phyloP scores from a whole-genome alignment of 768 basidiomycete genomes.

The Hygrocybe punicea region DNA sequence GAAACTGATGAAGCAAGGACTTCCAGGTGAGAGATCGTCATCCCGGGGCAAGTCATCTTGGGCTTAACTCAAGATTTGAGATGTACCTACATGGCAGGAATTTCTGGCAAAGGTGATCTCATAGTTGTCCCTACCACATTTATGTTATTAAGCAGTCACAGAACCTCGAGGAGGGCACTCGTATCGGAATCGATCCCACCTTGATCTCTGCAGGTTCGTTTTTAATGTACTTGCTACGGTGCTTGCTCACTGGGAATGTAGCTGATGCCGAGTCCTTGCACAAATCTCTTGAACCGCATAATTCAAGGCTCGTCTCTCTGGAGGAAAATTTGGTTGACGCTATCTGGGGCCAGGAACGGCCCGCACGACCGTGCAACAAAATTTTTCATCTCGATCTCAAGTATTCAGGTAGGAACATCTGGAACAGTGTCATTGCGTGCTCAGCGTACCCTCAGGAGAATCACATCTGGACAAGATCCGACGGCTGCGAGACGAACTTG shows the following conservation, averaged over 20 bases:
- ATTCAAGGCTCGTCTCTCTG: constrained; percentile 67
- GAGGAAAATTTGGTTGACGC: constrained; percentile 71
- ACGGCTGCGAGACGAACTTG: constrained; percentile 60
- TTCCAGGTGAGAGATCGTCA: constrained; percentile 55
- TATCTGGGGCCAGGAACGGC: constrained; percentile 69
- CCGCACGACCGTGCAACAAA: constrained; percentile 60
- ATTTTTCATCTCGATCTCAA: constrained; percentile 70
- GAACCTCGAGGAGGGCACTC: constrained; percentile 58
- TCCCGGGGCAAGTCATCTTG: constrained; percentile 1
- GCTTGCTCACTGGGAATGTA: constrained; percentile 18
- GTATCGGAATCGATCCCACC: constrained; percentile 80
- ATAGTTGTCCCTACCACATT: neutral
- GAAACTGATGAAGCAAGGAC: constrained; percentile 89
- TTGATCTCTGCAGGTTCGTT: constrained; percentile 63
- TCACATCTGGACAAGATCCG: constrained; percentile 63
- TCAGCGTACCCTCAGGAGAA: constrained; percentile 44
- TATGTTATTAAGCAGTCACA: constrained; percentile 24
- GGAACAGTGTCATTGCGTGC: too few species aligned
- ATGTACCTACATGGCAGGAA: constrained; percentile 89
- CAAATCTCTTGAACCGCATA: constrained; percentile 49
- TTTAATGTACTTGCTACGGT: neutral
- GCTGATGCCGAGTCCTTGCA: constrained; percentile 64
- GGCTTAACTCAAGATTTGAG: constrained; percentile 34
- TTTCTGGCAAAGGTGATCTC: constrained; percentile 64
- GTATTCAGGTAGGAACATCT: constrained; percentile 54